Base-by-base conservation (phyloP, 768 basidiomycete species). In the Lentinula raphanica region DNA sequence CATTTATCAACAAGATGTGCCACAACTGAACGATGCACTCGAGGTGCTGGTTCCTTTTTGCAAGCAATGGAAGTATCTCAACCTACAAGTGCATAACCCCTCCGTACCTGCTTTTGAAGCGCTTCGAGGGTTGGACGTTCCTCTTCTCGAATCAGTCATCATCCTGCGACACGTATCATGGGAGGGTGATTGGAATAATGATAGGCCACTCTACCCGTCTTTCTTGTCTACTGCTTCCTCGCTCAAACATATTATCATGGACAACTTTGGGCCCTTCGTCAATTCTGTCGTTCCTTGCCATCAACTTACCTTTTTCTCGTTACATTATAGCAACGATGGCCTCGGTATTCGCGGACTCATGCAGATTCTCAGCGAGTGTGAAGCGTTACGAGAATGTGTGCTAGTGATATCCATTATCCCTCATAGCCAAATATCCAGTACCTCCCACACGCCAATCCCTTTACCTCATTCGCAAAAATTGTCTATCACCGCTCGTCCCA, bases 61-160 rank as follows among this genome's bases (percentile, higher is more conserved):
- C 35, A 27, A n/a, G 23, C 54, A 36, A n/a, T 55, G 54, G 54
- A 55, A 45, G 28, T 55, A 42, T 55, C 39, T 55, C 5, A 40
- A 5, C 27, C 54, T 55, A 11, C 40, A 44, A 21, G 40, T 46
- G 12, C 54, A 39, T 40, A 28, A 19, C 19, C 35, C 54, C 1
- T 55, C 4, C 8, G 21, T 55, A n/a, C 6, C 17, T 40, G 39
- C 35, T 3, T 45, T 45, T 13, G n/a, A 13, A n/a, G 27, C 21
- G 12, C 39, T 46, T 25, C 15, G 12, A 42, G 54, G 44, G 40
- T 11, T 28, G 2, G 44, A 46, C 40, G 44, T 55, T 31, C 54
- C 54, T 9, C 19, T 44, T 7, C 54, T 55, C 7, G 54, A 55
- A 45, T 23, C 54, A 11, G 54, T 21, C 1, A 2, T 12, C 2